phyloP scores from a whole-genome alignment of 331 rosid species.

The Pyracantha coccinea region DNA sequence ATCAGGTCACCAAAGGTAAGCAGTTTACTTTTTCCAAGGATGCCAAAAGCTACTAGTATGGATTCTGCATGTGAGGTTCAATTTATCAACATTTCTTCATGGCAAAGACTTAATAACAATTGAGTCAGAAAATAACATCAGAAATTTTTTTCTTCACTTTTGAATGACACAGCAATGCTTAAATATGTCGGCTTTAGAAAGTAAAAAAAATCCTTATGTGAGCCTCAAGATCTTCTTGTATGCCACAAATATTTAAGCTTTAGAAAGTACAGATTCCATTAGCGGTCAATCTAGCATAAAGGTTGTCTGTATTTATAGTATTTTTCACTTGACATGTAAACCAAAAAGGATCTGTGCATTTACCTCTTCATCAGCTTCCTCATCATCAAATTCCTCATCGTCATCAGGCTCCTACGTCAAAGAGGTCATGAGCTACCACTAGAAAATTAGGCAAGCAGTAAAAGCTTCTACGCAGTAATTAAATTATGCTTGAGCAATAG shows the following conservation, averaged over 20 bases:
- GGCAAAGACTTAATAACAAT: not conserved
- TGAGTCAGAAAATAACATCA: not conserved
- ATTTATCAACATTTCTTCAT: not conserved
- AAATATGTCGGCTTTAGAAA: not conserved
- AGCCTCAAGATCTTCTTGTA: not conserved
- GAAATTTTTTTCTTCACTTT: not conserved
- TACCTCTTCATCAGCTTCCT: conserved; percentile 74
- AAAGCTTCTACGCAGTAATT: not conserved
- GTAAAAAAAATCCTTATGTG: not conserved
- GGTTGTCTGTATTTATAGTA: not conserved
- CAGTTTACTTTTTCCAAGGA: not conserved
- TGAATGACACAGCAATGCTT: not conserved
- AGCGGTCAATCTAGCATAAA: not conserved
- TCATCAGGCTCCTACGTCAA: conserved; percentile 68
- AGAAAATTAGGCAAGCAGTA: conserved; percentile 11
- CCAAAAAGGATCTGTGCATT: conserved; percentile 7
- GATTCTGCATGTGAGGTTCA: not conserved
- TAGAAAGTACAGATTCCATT: not conserved
- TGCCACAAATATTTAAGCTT: not conserved
- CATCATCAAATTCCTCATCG: conserved; percentile 73
- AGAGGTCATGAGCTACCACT: conserved; percentile 15
- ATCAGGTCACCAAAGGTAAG: not conserved
- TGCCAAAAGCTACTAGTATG: not conserved
- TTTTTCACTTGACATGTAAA: not conserved
- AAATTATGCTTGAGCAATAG: not conserved